phyloP scores from a whole-genome alignment of 805 yeast species.

The Candida tibetensis region DNA sequence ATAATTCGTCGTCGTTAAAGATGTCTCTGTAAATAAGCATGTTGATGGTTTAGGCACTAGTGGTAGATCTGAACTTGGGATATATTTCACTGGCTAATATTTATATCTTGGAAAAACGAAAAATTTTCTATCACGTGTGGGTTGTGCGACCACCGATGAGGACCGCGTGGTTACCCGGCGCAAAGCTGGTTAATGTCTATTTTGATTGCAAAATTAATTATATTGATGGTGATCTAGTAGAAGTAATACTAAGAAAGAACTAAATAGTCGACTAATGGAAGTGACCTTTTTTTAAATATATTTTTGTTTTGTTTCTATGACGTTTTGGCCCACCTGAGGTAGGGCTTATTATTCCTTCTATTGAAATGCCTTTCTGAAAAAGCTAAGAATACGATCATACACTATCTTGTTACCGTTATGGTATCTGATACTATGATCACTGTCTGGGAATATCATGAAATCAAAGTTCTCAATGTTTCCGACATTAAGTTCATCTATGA shows the following conservation, averaged over 20 bases:
- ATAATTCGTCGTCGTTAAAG: slow-evolving; percentile 90
- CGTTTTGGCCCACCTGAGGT: too few relatives aligned
- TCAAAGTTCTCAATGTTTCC: slow-evolving; percentile 82
- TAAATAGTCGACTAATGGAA: too few relatives aligned
- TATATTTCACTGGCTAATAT: background rate
- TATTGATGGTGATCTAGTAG: too few relatives aligned
- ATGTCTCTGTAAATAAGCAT: slow-evolving; percentile 60
- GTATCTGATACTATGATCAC: slow-evolving; percentile 68
- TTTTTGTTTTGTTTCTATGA: too few relatives aligned
- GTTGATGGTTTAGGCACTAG: slow-evolving; percentile 10
- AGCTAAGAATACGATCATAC: slow-evolving; percentile 45
- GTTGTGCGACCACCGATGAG: slow-evolving; percentile 2
- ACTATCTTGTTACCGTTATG: slow-evolving; percentile 73
- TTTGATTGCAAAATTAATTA: too few relatives aligned
- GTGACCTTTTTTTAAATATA: too few relatives aligned
- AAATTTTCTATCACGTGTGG: slow-evolving; percentile 9
- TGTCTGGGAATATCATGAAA: slow-evolving; percentile 75
- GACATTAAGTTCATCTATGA: slow-evolving; percentile 58
- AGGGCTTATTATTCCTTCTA: too few relatives aligned
- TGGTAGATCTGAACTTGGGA: background rate
- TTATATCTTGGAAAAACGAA: slow-evolving; percentile 2
- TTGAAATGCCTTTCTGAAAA: slow-evolving; percentile 12
- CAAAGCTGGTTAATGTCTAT: too few relatives aligned
- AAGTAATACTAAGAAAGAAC: too few relatives aligned
- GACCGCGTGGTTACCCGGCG: slow-evolving; percentile 3